Base-by-base conservation (phyloP, 306 rosid genomes). In the Gynostemma pentaphyllum region DNA sequence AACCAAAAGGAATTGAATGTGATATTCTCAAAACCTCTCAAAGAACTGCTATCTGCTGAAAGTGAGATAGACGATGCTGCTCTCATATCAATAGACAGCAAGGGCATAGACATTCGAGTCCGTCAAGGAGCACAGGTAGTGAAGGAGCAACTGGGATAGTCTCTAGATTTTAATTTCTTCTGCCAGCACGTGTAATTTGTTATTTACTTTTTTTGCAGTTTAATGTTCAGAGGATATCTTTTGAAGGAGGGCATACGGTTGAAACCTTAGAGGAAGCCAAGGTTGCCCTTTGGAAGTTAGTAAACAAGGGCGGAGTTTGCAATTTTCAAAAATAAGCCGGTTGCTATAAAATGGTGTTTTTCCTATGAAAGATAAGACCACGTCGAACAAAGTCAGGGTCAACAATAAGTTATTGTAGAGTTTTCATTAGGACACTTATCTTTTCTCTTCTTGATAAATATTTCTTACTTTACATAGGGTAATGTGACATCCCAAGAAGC, bases 71-170 rank as follows among this genome's bases (percentile, higher is more conserved):
- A 94, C 68, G 99, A 94, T 67, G 99, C 95, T 0, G 97, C 99
- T 50, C 85, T 94, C 69, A 94, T 94, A 82, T 94, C 99, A 24
- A 88, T 94, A 64, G 99, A 94, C 80, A 94, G 99, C 77, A 94
- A 84, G 65, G 99, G 99, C 66, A 86, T 80, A 5, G 99, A 94
- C 73, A 78, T 94, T 27, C 84, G 99, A 79, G 99, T 94, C 44
- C 97, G 97, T 40, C 95, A 94, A 76, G 99, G 99, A 36, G 99
- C 97, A 47, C 95, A 94, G 97, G 99, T 92, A 69, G 57, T 15
- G 5, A 23, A 62, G 50, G 48, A 16, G 39, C 1, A n/a, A n/a
- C n/a, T n/a, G n/a, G n/a, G n/a, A 18, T 55, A 32, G 34, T 26
- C 12, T 42, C 28, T 16, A 27, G 68, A 26, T 45, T 24, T 36